Percentiles rank a stretch among this genome's conserved stretches.
Evolutionary conservation across 257 asterid genomes (phyloP).

Genomic region (Solanum tarapatanum): DNA sequence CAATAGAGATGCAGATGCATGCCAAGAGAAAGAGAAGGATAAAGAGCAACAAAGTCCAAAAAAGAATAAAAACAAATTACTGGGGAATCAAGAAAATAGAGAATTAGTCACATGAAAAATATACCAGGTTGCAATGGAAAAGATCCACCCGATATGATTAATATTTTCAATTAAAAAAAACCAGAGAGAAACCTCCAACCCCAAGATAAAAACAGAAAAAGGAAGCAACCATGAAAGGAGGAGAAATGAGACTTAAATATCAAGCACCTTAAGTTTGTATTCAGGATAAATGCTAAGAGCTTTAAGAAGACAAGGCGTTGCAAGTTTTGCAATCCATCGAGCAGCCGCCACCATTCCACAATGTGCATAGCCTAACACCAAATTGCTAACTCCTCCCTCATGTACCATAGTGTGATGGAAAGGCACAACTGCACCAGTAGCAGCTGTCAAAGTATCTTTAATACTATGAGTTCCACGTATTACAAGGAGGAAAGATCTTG

Average conservation of each 20-base stretch:
- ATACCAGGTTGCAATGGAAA: neutral
- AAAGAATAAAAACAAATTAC: neutral
- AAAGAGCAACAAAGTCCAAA: neutral
- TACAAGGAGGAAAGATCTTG: conserved; percentile 49
- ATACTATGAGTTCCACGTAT: conserved; percentile 98
- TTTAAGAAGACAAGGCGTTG: conserved; percentile 62
- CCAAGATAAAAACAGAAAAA: neutral
- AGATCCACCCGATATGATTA: neutral
- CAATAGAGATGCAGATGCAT: neutral
- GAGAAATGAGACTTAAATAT: neutral
- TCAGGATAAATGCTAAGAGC: conserved; percentile 55
- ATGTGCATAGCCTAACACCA: conserved; percentile 95
- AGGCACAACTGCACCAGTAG: conserved; percentile 96
- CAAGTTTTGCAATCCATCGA: conserved; percentile 95
- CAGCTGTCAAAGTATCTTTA: conserved; percentile 96
- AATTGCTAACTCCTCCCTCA: conserved; percentile 84
- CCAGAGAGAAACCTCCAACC: neutral
- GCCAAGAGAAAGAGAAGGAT: neutral
- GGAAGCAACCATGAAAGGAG: neutral
- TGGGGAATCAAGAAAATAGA: neutral
- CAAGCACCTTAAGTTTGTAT: conserved; percentile 69
- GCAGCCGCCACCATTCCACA: conserved; percentile 99
- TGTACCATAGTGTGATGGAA: conserved; percentile 88
- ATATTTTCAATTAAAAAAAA: neutral
- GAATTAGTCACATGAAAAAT: neutral